Conservation (phyloP, 148 eudicot genomes). For the Chenopodium suecicum region DNA sequence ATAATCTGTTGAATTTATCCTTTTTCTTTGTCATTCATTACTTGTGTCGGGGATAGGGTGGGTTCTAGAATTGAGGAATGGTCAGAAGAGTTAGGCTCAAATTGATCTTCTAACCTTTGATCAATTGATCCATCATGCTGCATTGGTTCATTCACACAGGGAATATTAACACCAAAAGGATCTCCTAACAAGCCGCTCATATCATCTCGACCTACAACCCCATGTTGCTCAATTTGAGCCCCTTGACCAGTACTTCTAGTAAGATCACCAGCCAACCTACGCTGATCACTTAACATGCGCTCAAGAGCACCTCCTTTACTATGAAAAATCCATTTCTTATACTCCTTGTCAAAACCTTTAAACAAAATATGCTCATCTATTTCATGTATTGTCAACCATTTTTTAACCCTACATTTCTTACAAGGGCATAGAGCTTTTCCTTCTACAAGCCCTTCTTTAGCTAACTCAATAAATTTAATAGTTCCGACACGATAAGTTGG, state of each 20-base stretch:
- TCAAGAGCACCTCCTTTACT: background rate
- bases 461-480: background rate
- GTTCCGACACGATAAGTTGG: background rate
- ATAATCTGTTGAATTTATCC: too few relatives aligned
- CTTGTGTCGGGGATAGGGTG: too few relatives aligned
- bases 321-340: conserved; percentile 10
- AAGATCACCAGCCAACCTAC: too few relatives aligned
- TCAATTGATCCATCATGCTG: background rate
- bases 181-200: background rate
- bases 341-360: background rate
- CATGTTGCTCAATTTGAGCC: too few relatives aligned
- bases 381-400: background rate
- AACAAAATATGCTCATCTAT: background rate
- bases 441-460: background rate
- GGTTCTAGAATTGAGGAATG: too few relatives aligned
- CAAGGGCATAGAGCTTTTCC: background rate
- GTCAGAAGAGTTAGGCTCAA: too few relatives aligned
- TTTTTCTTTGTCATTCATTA: too few relatives aligned
- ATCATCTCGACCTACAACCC: background rate
- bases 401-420: background rate
- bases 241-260: background rate
- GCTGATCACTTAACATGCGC: background rate
- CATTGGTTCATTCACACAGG: too few relatives aligned
- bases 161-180: background rate
- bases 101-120: too few relatives aligned